phyloP scores from a whole-genome alignment of 1,284 basidiomycete genomes.

The Kalmanozyma brasiliensis region DNA sequence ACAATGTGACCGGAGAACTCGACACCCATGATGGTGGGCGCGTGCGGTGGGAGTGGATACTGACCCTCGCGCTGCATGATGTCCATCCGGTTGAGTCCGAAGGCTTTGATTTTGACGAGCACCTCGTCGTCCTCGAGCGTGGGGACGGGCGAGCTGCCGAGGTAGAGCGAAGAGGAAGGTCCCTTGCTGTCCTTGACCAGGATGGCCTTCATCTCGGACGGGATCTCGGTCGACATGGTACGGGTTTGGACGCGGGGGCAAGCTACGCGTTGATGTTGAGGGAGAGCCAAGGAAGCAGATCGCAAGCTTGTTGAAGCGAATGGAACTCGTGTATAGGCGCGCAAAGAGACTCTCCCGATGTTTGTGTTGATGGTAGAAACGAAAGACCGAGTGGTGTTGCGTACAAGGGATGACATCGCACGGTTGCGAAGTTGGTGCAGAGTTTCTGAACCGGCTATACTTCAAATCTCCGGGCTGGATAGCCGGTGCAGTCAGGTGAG shows the following conservation, averaged over 20 bases:
- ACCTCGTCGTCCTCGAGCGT: slow-evolving; percentile 73
- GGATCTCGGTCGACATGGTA: slow-evolving; percentile 35
- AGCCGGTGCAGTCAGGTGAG: slow-evolving; percentile 9
- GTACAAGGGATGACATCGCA: slow-evolving; percentile 20
- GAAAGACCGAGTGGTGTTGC: neutral
- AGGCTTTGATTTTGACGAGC: slow-evolving; percentile 72
- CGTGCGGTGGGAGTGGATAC: slow-evolving; percentile 78
- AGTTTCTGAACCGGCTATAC: slow-evolving; percentile 28
- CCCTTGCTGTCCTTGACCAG: slow-evolving; percentile 83
- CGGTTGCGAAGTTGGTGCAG: too few species aligned
- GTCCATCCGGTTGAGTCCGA: slow-evolving; percentile 67
- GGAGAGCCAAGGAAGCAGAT: neutral
- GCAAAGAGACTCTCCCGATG: neutral
- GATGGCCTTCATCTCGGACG: slow-evolving; percentile 79
- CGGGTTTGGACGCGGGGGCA: slow-evolving; percentile 11
- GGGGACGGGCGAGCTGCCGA: slow-evolving; percentile 77
- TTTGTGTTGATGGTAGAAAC: too few species aligned
- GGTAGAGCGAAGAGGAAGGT: slow-evolving; percentile 79
- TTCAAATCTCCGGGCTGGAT: slow-evolving; percentile 36
- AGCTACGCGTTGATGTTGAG: neutral
- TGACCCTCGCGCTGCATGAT: slow-evolving; percentile 64
- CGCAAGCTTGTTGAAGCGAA: slow-evolving; percentile 8
- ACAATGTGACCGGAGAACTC: slow-evolving; percentile 77
- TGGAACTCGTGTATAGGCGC: too few species aligned
- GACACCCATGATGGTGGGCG: slow-evolving; percentile 83